These are phyloP conservation scores for Aspergillus sp. DNA, from an alignment of 2,329 filamentous ascomycete species.

Conservation along the genomic window DNA sequence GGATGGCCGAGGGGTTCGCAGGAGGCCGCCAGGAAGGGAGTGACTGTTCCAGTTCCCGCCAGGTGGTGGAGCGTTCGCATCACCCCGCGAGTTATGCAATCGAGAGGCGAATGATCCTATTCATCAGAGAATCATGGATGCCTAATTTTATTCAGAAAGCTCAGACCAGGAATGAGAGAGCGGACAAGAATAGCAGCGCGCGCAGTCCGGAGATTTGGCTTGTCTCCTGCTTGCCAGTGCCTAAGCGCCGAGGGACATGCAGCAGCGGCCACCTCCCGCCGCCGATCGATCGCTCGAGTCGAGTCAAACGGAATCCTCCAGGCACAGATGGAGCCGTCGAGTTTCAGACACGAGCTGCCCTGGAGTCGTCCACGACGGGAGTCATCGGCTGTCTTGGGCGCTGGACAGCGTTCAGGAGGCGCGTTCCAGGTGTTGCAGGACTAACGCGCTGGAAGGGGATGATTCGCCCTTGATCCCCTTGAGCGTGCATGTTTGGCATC, in stretches of 20 bases:
- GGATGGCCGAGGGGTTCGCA: constrained; percentile 6
- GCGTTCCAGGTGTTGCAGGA: constrained; percentile 19
- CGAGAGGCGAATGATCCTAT: not conserved
- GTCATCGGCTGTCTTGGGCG: not conserved
- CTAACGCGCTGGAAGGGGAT: constrained; percentile 17
- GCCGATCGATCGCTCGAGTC: constrained; percentile 17
- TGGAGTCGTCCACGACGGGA: not conserved
- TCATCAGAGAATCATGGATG: not conserved
- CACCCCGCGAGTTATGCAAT: not conserved
- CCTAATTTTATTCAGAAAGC: constrained; percentile 4
- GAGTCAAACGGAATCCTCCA: constrained; percentile 12
- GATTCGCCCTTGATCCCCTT: constrained; percentile 21
- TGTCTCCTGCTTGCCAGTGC: not conserved
- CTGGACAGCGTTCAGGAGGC: constrained; percentile 3
- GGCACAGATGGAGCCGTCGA: constrained; percentile 8
- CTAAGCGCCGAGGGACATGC: constrained; percentile 15
- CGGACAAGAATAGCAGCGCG: constrained; percentile 18
- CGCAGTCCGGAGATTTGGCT: constrained; percentile 7
- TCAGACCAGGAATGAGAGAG: not conserved
- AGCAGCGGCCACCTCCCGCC: constrained; percentile 3
- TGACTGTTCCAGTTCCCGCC: constrained; percentile 30
- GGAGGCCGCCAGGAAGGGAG: constrained; percentile 11
- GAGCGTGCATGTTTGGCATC: constrained; percentile 19
- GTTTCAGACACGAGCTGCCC: constrained; percentile 10
- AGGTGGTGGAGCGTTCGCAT: constrained; percentile 2